These are phyloP conservation scores for Lolium multiflorum DNA, from an alignment of 176 grass and related monocot species.

Conservation along the genomic window DNA sequence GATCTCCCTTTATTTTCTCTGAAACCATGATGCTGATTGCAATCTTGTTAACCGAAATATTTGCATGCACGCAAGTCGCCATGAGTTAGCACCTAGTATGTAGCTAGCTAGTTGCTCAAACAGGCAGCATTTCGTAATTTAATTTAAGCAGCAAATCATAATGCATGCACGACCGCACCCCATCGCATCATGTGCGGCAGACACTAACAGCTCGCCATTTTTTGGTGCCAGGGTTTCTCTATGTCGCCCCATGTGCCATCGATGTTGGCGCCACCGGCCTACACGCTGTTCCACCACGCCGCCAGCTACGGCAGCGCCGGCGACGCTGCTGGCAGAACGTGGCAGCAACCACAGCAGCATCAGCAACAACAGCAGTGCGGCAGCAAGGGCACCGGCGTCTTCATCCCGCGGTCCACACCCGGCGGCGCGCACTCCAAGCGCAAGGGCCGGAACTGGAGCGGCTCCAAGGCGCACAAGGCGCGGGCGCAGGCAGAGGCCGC, in stretches of 20 bases:
- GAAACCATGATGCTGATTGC: no score
- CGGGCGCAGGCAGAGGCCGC: not conserved
- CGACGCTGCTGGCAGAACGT: not conserved
- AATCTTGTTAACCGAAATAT: not conserved
- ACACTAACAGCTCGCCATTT: constrained; percentile 22
- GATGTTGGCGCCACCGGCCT: constrained; percentile 57
- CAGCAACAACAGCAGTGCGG: constrained; percentile 40
- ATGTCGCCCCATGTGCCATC: constrained; percentile 53
- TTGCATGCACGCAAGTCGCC: constrained; percentile 52
- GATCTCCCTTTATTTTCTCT: no score
- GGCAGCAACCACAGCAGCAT: constrained; percentile 11
- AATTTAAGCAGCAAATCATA: not conserved
- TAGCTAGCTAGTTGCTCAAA: not conserved
- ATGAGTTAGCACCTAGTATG: not conserved
- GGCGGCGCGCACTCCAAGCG: constrained; percentile 35
- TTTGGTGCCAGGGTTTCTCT: constrained; percentile 50
- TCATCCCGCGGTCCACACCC: constrained; percentile 60
- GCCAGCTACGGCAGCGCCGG: not conserved
- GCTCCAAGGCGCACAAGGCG: constrained; percentile 37
- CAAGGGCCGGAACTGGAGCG: constrained; percentile 34
- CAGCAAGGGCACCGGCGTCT: constrained; percentile 72
- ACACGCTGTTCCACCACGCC: constrained; percentile 59
- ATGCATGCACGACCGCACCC: constrained; percentile 43
- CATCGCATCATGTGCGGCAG: constrained; percentile 42
- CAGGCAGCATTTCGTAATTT: not conserved